Conservation (phyloP, 306 rosid species). For the Gillenia trifoliata region DNA sequence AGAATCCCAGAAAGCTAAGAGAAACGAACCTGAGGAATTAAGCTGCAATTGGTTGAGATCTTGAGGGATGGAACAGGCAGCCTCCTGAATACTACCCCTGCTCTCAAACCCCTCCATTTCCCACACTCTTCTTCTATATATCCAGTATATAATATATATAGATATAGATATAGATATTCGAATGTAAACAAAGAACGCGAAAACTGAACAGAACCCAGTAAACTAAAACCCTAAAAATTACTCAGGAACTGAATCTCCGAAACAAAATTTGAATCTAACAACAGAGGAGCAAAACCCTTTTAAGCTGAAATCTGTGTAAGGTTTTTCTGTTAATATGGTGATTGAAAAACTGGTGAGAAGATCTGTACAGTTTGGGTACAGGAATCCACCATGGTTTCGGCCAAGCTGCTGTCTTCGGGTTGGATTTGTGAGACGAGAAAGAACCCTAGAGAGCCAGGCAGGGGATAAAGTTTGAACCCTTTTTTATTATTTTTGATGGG, state of each 20-base stretch:
- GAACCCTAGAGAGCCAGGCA: constrained; percentile 48
- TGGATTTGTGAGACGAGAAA: constrained; percentile 31
- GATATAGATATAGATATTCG: too few relatives aligned
- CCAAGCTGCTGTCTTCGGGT: constrained; percentile 11
- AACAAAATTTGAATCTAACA: constrained; percentile 10
- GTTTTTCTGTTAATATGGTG: constrained; percentile 31
- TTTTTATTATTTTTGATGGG: not conserved
- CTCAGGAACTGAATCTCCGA: constrained; percentile 9
- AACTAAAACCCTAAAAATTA: constrained; percentile 15
- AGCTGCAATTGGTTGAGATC: constrained; percentile 55
- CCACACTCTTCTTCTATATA: constrained; percentile 2
- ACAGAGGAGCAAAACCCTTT: constrained; percentile 16
- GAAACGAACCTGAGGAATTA: constrained; percentile 63
- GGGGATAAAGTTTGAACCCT: constrained; percentile 39
- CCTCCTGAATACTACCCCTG: constrained; percentile 55
- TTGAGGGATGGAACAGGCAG: constrained; percentile 36
- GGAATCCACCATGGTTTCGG: constrained; percentile 20
- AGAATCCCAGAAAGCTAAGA: not conserved
- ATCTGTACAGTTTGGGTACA: constrained; percentile 35
- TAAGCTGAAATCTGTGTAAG: constrained; percentile 23
- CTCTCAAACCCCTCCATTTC: constrained; percentile 73
- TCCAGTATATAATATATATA: not conserved
- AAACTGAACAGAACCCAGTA: constrained; percentile 14
- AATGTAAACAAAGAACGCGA: constrained; percentile 16
- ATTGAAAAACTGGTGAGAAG: constrained; percentile 23